phyloP scores from a whole-genome alignment of 176 grass and related monocot species.

The Oryza glumipatula region DNA sequence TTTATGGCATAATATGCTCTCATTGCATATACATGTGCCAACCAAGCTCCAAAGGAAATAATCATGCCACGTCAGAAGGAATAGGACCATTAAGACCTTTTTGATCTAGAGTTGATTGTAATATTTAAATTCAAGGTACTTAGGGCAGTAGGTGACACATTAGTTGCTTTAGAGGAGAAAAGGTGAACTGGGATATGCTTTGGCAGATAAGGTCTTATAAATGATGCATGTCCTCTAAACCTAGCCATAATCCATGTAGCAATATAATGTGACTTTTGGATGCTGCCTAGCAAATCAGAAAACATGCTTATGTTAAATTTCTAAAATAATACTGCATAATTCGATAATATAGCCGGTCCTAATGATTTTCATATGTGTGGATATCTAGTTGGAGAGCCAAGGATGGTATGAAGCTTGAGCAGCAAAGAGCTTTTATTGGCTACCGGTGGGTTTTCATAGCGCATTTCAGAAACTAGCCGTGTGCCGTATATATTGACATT shows the following conservation, averaged over 20 bases:
- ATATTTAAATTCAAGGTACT: slow-evolving; percentile 21
- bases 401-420: too few relatives aligned
- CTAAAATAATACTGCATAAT: neutral
- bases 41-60: slow-evolving; percentile 28
- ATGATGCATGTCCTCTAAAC: neutral
- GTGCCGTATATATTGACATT: too few relatives aligned
- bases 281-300: neutral
- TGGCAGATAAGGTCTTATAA: neutral
- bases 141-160: slow-evolving; percentile 28
- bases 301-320: neutral
- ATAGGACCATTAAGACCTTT: neutral
- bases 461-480: too few relatives aligned
- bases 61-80: slow-evolving; percentile 48
- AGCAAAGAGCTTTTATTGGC: too few relatives aligned
- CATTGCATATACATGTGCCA: slow-evolving; percentile 47
- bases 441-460: too few relatives aligned
- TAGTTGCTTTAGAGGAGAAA: neutral
- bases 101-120: neutral
- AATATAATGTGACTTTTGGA: neutral
- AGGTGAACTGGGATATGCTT: slow-evolving; percentile 26
- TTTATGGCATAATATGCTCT: slow-evolving; percentile 46
- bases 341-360: neutral
- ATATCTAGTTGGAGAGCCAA: too few relatives aligned
- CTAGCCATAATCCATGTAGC: neutral
- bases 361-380: neutral